Evolutionary conservation across 2,329 filamentous ascomycete genomes (phyloP).

Genomic region (Aureobasidium pullulans): DNA sequence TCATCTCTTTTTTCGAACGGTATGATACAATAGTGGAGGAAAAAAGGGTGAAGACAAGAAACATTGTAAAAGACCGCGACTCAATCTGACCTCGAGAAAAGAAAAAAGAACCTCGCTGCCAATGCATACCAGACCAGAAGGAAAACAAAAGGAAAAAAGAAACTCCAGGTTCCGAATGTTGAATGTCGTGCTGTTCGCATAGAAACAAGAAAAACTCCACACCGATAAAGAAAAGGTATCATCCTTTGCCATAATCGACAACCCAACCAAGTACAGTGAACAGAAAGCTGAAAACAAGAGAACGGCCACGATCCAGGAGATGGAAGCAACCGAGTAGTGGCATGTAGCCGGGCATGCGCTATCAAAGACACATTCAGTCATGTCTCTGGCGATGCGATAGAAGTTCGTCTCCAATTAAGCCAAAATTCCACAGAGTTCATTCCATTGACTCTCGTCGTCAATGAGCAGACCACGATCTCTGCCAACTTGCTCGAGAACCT

Average conservation of each 20-base stretch:
- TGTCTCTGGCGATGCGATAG: neutral
- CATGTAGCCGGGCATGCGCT: no score
- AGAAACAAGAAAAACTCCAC: conserved; percentile 1
- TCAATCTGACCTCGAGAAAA: neutral
- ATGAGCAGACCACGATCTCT: conserved; percentile 60
- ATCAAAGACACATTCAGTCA: no score
- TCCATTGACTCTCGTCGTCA: conserved; percentile 43
- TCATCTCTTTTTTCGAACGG: neutral
- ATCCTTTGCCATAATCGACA: neutral
- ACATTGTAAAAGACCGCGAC: neutral
- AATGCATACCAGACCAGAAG: neutral
- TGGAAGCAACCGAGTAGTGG: no score
- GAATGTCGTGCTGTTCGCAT: neutral
- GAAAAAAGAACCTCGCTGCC: neutral
- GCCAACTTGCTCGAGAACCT: conserved; percentile 65
- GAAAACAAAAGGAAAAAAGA: neutral
- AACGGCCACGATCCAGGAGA: neutral
- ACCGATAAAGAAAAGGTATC: neutral
- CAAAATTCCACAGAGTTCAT: conserved; percentile 37
- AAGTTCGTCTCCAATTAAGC: neutral
- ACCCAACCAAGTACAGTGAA: neutral
- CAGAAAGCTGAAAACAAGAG: neutral
- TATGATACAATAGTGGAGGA: neutral
- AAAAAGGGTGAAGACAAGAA: neutral
- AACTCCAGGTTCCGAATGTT: conserved; percentile 1